Base-by-base conservation (phyloP, 176 grass and related monocot genomes). In the Zea luxurians region DNA sequence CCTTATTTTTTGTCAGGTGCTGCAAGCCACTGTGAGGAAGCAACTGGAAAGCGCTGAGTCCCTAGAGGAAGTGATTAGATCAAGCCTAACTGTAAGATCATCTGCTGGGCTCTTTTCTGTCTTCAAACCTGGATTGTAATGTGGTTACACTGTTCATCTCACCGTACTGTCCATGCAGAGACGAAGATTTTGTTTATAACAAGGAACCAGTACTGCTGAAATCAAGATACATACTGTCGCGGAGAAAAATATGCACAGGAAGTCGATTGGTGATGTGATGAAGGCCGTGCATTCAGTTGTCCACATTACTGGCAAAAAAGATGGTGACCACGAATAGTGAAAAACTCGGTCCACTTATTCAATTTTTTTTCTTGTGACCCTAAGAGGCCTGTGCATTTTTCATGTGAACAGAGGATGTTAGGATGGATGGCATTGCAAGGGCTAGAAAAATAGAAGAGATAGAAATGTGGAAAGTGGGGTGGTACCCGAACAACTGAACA, bases 41-140 rank as follows among this genome's bases (percentile, higher is more conserved):
- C 93, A 97, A 87, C 76, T 97, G 49, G 91, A 97, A 86, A 87
- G 93, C 66, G 66, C 81, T 10, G 83, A 93, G 12, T 93, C 93
- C 36, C 67, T 97, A 73, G 93, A 91, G n/a, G 90, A 88, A 81
- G 79, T 89, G 20, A 86, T 89, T 75, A 69, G 71, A 20, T 83
- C 78, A 73, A 93, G 83, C 15, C 52, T 88, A 43, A 75, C 67
- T 13, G 93, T 97, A 93, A 87, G 49, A 80, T 59, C 38, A 57
- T 15, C 47, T 68, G 40, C 47, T 68, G 35, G n/a, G n/a, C 10
- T 46, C 68, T 55, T 5, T 5, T 83, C 77, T 45, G 16, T 85
- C 20, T 52, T 38, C n/a, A 6, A 54, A 45, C 34, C 52, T 63
- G 7, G 47, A 74, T 69, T 37, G 36, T 13, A 10, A 16, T 72